phyloP scores from a whole-genome alignment of 768 basidiomycete species.

The Lentinula edodes region DNA sequence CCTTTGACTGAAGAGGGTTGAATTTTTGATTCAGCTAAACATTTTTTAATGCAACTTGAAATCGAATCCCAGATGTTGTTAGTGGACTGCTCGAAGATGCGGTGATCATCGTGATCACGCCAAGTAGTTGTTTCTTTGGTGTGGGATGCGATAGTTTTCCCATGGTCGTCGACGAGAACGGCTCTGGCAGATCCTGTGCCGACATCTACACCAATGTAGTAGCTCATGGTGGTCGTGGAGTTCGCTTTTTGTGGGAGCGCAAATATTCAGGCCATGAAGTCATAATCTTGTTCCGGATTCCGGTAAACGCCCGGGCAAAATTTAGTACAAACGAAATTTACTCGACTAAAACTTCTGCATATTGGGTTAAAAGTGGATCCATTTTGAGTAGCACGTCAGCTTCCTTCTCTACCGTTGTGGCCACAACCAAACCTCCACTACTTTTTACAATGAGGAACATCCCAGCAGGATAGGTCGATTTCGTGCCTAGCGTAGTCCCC shows the following conservation, averaged over 20 bases:
- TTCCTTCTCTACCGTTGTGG: constrained; percentile 3
- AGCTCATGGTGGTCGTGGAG: constrained; percentile 18
- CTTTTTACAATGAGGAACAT: not conserved
- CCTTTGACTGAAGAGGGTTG: constrained; percentile 68
- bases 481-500: not conserved
- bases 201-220: constrained; percentile 77
- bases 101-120: constrained; percentile 78
- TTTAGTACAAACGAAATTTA: not conserved
- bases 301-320: not conserved
- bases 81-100: constrained; percentile 97
- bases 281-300: not conserved
- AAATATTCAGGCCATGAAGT: not conserved
- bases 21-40: constrained; percentile 54
- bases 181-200: constrained; percentile 95
- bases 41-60: constrained; percentile 52
- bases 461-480: not conserved
- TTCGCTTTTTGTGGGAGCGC: not conserved
- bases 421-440: not conserved
- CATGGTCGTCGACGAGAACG: constrained; percentile 64
- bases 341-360: not conserved
- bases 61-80: constrained; percentile 80
- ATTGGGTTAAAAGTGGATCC: not conserved
- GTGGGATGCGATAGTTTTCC: constrained; percentile 71
- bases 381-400: not conserved
- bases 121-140: constrained; percentile 81